Conservation (phyloP, 2,329 filamentous ascomycete genomes). For the Dactylellina parvicollis region DNA sequence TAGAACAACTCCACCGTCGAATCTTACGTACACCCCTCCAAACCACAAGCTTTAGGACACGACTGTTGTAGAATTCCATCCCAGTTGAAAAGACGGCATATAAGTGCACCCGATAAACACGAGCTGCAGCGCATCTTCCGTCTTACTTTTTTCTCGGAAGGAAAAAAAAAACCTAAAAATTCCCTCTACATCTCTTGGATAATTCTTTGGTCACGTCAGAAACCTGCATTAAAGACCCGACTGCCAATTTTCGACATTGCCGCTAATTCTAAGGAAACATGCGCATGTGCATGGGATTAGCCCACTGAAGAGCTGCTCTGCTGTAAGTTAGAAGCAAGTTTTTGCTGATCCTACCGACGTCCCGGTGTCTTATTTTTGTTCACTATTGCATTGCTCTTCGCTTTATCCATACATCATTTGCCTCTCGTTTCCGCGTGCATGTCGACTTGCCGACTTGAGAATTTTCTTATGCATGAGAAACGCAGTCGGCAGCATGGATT, state of each 20-base stretch:
- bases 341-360: conserved; percentile 10
- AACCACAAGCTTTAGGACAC: conserved; percentile 11
- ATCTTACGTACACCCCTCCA: conserved; percentile 37
- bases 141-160: neutral
- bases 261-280: conserved; percentile 27
- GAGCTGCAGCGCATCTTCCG: conserved; percentile 34
- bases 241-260: conserved; percentile 14
- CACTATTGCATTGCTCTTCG: conserved; percentile 37
- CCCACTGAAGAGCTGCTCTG: conserved; percentile 22
- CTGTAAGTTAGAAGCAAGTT: conserved; percentile 33
- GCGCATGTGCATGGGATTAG: conserved; percentile 26
- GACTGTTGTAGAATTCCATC: too few species aligned
- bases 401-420: neutral
- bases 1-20: conserved; percentile 17
- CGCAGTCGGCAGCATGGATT: conserved; percentile 35
- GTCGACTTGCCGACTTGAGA: conserved; percentile 47
- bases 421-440: conserved; percentile 30
- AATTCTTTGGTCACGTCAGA: too few species aligned
- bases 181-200: conserved; percentile 1
- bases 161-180: neutral
- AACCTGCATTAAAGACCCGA: conserved; percentile 8
- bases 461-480: conserved; percentile 42
- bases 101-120: conserved; percentile 42
- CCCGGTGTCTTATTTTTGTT: conserved; percentile 12
- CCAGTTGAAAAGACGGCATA: conserved; percentile 8